These are phyloP conservation scores for Hericium erinaceus DNA, from an alignment of 768 basidiomycete genomes.

Conservation along the genomic window DNA sequence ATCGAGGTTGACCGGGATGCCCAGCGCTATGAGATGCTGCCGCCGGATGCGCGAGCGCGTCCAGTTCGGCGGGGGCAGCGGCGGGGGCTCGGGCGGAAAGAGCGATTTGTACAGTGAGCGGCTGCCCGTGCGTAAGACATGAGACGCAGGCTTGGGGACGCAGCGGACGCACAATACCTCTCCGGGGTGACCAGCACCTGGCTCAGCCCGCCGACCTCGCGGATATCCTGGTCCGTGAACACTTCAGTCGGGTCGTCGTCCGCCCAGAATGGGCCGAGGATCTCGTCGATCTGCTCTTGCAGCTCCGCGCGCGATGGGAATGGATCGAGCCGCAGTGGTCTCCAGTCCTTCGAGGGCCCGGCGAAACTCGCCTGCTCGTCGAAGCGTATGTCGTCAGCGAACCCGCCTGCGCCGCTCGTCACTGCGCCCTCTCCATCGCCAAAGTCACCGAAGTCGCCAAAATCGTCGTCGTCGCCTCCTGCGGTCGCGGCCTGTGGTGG, in stretches of 20 bases:
- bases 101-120: conserved; percentile 72
- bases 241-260: conserved; percentile 39
- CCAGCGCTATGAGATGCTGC: conserved; percentile 84
- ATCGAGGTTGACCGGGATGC: conserved; percentile 91
- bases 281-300: conserved; percentile 50
- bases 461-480: conserved; percentile 58
- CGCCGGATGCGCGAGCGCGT: conserved; percentile 84
- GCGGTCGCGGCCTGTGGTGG: conserved; percentile 28
- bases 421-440: conserved; percentile 43
- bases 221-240: conserved; percentile 61
- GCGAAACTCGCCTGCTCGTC: conserved; percentile 30
- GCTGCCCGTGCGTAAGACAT: conserved; percentile 33
- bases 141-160: conserved; percentile 8
- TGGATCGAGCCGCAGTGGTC: conserved; percentile 55
- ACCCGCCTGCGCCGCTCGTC: conserved; percentile 22
- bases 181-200: conserved; percentile 70
- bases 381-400: conserved; percentile 29
- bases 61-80: conserved; percentile 87
- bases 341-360: conserved; percentile 44
- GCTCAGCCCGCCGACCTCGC: conserved; percentile 71
- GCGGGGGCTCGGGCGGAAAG: conserved; percentile 56
- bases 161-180: conserved; percentile 41
- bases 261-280: conserved; percentile 61
- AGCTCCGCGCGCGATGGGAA: conserved; percentile 49
- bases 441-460: conserved; percentile 85